phyloP scores from a whole-genome alignment of 2,329 filamentous ascomycete genomes.

The Trichoderma koningii region DNA sequence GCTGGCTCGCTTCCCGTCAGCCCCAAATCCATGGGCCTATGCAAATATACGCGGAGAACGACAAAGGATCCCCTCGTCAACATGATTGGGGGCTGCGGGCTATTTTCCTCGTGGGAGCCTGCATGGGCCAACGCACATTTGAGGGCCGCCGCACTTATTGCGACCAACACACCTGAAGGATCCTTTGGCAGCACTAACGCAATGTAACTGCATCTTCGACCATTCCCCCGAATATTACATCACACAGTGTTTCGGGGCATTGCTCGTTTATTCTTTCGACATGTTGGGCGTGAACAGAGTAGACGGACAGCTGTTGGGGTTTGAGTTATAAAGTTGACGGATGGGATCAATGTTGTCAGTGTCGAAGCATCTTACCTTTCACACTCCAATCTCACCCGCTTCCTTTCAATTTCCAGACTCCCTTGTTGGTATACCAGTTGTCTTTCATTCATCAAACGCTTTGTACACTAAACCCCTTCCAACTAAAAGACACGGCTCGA shows the following conservation, averaged over 20 bases:
- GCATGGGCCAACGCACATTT: constrained; percentile 12
- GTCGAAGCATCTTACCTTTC: background rate
- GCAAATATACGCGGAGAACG: background rate
- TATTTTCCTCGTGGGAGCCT: background rate
- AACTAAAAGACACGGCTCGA: background rate
- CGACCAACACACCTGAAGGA: background rate
- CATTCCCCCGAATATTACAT: constrained; percentile 9
- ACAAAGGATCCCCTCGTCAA: background rate
- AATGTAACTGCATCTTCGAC: background rate
- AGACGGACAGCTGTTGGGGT: too few relatives aligned
- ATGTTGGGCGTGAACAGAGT: too few relatives aligned
- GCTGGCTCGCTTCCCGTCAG: background rate
- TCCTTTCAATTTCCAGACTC: background rate
- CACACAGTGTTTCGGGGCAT: background rate
- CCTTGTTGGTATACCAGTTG: background rate
- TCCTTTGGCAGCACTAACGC: constrained; percentile 6
- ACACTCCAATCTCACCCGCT: background rate
- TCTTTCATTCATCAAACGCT: background rate
- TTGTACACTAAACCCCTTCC: background rate
- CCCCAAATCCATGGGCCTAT: background rate
- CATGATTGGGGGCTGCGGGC: background rate
- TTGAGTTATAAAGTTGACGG: background rate
- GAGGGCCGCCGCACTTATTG: constrained; percentile 3
- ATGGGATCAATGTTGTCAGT: background rate
- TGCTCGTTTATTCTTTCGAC: too few relatives aligned